Conservation (phyloP, 2,329 filamentous ascomycete genomes). For the Cladobotryum mycophilum region DNA sequence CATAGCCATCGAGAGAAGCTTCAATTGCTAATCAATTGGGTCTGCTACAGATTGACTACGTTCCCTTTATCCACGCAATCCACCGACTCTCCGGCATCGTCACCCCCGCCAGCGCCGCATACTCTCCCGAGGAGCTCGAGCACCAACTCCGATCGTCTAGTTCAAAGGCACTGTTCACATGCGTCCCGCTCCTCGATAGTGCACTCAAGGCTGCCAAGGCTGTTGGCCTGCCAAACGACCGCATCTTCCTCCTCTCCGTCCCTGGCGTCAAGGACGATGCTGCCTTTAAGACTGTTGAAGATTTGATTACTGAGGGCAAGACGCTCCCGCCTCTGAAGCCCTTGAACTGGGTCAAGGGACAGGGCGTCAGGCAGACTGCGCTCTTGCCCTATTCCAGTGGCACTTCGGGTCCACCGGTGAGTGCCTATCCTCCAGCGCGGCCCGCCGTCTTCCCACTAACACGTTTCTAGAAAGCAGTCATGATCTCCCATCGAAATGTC, state of each 20-base stretch:
- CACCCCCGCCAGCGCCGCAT: slow-evolving; percentile 69
- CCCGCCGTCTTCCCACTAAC: slow-evolving; percentile 5
- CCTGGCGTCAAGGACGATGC: slow-evolving; percentile 47
- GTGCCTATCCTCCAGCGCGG: slow-evolving; percentile 13
- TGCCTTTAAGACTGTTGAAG: slow-evolving; percentile 58
- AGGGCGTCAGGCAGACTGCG: slow-evolving; percentile 61
- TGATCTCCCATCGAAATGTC: slow-evolving; percentile 74
- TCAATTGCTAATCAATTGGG: background rate
- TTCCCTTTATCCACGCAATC: slow-evolving; percentile 66
- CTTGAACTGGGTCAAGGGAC: slow-evolving; percentile 56
- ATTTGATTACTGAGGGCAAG: slow-evolving; percentile 57
- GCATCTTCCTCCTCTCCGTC: slow-evolving; percentile 64
- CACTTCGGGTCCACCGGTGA: slow-evolving; percentile 69
- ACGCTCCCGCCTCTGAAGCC: slow-evolving; percentile 47
- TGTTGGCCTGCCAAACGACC: slow-evolving; percentile 55
- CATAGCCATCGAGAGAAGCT: too few relatives aligned
- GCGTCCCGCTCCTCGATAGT: slow-evolving; percentile 56
- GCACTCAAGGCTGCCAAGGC: slow-evolving; percentile 59
- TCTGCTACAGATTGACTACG: slow-evolving; percentile 58
- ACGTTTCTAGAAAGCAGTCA: slow-evolving; percentile 63
- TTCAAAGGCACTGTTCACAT: slow-evolving; percentile 67
- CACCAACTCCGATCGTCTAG: slow-evolving; percentile 66
- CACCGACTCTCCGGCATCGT: slow-evolving; percentile 70
- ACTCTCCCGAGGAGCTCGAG: slow-evolving; percentile 62
- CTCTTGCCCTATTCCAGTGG: slow-evolving; percentile 78